Evolutionary conservation across 1,284 basidiomycete genomes (phyloP).

Genomic region (Stygiomarasmius scandens): DNA sequence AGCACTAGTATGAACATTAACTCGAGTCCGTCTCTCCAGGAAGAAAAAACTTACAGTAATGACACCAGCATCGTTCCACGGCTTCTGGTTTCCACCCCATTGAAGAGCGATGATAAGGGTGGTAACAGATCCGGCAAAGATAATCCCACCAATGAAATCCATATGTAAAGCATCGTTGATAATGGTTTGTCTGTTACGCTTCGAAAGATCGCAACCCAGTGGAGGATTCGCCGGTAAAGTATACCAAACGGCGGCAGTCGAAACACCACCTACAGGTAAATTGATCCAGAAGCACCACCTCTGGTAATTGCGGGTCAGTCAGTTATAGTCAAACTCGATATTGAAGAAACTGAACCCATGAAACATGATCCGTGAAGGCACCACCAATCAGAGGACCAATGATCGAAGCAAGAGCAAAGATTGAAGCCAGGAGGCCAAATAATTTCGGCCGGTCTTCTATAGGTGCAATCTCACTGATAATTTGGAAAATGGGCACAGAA

Average conservation of each 20-base stretch:
- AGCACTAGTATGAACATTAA: background rate
- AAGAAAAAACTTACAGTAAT: slow-evolving; percentile 20
- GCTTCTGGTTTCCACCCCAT: slow-evolving; percentile 41
- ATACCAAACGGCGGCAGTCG: slow-evolving; percentile 10
- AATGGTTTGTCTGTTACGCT: slow-evolving; percentile 7
- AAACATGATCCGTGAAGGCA: slow-evolving; percentile 16
- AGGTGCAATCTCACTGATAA: slow-evolving; percentile 21
- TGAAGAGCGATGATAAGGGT: slow-evolving; percentile 18
- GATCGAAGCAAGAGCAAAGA: slow-evolving; percentile 14
- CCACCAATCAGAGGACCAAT: slow-evolving; percentile 16
- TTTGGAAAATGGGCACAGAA: slow-evolving; percentile 32
- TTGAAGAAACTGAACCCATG: slow-evolving; percentile 5
- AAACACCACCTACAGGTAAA: slow-evolving; percentile 17
- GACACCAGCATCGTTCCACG: slow-evolving; percentile 37
- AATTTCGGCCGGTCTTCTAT: slow-evolving; percentile 12
- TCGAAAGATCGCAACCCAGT: slow-evolving; percentile 16
- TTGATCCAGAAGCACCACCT: slow-evolving; percentile 15
- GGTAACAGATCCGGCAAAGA: slow-evolving; percentile 14
- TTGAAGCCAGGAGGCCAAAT: slow-evolving; percentile 12
- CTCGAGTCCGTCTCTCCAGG: too few species aligned
- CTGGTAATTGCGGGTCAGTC: background rate
- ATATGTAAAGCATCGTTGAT: slow-evolving; percentile 3
- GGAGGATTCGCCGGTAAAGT: slow-evolving; percentile 17
- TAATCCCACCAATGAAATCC: slow-evolving; percentile 15
- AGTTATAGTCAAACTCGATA: background rate